Evolutionary conservation across 108 stramenopile species (phyloP).

Genomic region (Aurantiochytrium sp.): DNA sequence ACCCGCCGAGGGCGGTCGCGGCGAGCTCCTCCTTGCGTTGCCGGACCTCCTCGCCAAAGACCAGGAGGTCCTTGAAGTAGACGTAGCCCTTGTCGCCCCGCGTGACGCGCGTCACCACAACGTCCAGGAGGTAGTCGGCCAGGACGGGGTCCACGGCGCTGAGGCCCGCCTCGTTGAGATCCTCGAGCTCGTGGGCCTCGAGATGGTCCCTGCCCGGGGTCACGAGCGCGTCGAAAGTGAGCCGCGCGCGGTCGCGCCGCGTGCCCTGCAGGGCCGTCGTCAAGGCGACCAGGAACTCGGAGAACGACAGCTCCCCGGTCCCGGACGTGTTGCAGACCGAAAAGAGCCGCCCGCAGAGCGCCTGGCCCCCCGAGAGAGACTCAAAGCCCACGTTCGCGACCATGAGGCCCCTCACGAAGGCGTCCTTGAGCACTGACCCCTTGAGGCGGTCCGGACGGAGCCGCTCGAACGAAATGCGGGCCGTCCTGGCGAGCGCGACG

Average conservation of each 20-base stretch:
- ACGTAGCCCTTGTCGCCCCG: not conserved
- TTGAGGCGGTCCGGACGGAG: not conserved
- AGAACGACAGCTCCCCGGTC: not conserved
- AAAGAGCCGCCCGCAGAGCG: not conserved
- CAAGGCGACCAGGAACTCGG: not conserved
- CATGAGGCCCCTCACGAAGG: not conserved
- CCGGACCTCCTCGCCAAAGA: not conserved
- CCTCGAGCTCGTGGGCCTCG: not conserved
- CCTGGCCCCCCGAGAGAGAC: not conserved
- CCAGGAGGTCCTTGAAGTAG: not conserved
- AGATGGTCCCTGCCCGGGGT: not conserved
- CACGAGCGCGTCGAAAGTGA: not conserved
- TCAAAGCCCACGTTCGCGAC: not conserved
- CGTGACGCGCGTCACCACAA: not conserved
- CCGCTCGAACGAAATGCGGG: not conserved
- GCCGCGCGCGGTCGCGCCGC: not conserved
- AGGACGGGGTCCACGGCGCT: not conserved
- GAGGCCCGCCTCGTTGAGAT: not conserved
- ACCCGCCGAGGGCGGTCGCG: not conserved
- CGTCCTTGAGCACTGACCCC: not conserved
- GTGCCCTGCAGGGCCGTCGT: not conserved
- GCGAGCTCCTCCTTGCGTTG: not conserved
- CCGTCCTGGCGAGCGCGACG: not conserved
- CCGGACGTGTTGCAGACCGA: too few relatives aligned
- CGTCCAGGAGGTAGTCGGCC: not conserved